Percentiles rank a stretch among this genome's conserved stretches.
Evolutionary conservation across 345 rosid genomes (phyloP).

Genomic region (Pseudoturritis turrita): DNA sequence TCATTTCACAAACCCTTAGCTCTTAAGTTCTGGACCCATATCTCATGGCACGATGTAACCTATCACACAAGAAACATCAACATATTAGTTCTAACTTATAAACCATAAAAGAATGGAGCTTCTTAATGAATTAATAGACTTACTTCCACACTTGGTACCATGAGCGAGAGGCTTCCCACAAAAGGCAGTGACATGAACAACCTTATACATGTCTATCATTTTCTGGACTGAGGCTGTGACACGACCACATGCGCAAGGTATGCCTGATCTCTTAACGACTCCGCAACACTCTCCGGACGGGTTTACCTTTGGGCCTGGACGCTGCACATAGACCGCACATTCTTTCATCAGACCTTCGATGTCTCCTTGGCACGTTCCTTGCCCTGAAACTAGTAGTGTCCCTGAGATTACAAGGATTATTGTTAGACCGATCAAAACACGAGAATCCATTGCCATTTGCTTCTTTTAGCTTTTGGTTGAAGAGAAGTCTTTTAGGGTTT

Average conservation of each 20-base stretch:
- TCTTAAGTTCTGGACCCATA: neutral
- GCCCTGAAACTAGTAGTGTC: slow-evolving; percentile 16
- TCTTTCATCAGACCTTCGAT: slow-evolving; percentile 32
- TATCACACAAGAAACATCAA: neutral
- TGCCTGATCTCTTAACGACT: slow-evolving; percentile 27
- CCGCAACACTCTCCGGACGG: slow-evolving; percentile 27
- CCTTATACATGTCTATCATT: slow-evolving; percentile 33
- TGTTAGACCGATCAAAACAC: neutral
- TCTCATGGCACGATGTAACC: slow-evolving; percentile 22
- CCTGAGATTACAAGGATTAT: slow-evolving; percentile 19
- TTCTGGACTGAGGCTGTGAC: slow-evolving; percentile 18
- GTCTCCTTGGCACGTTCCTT: slow-evolving; percentile 32
- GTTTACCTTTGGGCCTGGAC: slow-evolving; percentile 29
- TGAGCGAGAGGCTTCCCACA: slow-evolving; percentile 34
- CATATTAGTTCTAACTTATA: neutral
- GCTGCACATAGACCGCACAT: slow-evolving; percentile 34
- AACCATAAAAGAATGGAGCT: neutral
- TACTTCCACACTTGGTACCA: slow-evolving; percentile 38
- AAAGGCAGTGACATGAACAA: slow-evolving; percentile 33
- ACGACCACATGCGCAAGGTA: slow-evolving; percentile 27
- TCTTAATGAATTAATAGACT: neutral
- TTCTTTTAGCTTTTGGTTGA: neutral
- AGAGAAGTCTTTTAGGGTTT: neutral
- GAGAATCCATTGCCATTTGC: slow-evolving; percentile 3
- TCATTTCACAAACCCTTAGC: neutral